Evolutionary conservation across 1,284 basidiomycete species (phyloP), one percentile per base, ranked within the genome.

Genomic region (Microbotryum lychnidis-dioicae): DNA sequence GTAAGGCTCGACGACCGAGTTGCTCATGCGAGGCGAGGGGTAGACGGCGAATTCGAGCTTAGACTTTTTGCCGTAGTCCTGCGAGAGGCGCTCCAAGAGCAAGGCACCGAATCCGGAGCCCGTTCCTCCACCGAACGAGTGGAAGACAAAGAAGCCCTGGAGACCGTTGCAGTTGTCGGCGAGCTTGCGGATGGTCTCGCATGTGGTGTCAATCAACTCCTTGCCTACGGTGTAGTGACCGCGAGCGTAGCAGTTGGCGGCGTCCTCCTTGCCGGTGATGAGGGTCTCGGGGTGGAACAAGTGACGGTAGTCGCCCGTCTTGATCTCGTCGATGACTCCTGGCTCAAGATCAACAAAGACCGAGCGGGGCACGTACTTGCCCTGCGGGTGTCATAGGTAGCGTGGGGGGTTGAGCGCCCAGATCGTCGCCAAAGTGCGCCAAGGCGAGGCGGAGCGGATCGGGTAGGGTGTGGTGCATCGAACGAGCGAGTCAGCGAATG

Each of bases 241-340:
- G 78, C 92, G 91, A 67, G 92, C 92, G 80, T 97, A 98, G 78
- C 98, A 98, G 83, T 97, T 99, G 69, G 94, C 94, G 60, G 93
- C 94, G 75, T 98, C 96, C 81, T 99, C 96, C 82, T 98, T 98
- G 72, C 96, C 96, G 63, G 88, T 91, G 77, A 99, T 89, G 82
- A 98, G 86, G 66, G 92, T 96, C 82, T 98, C 96, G 14, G 96
- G 96, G 80, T 98, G 96, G 83, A 99, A 98, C 56, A 99, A 85
- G 67, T 85, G 86, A 74, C 90, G 84, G 81, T 97, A 98, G 62
- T 86, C 85, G 70, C 96, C 96, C 60, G 85, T 89, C 78, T 91
- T 89, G 75, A 99, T 92, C 74, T 94, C 92, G 74, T 97, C 94
- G 75, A 97, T 87, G 68, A 86, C 94, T 75, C 92, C 90, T 61